A percentile compares a stretch with the other conserved stretches of the same genome.
Evolutionary conservation across 1,284 basidiomycete species (phyloP).

Genomic region (Boletus austroedulis): DNA sequence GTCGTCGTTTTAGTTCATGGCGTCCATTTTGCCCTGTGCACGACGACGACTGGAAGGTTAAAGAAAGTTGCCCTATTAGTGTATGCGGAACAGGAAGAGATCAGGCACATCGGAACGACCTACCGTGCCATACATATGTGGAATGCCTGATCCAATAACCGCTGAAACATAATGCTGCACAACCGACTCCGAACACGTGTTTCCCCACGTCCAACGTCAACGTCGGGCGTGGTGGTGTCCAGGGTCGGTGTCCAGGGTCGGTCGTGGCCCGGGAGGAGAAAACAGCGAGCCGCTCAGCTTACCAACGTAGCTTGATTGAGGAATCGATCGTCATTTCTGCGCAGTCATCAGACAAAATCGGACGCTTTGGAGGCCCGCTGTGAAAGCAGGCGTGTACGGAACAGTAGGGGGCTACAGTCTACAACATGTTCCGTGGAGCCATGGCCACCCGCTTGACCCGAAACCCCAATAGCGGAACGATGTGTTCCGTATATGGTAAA

Average conservation of each 20-base stretch:
- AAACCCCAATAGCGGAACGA: conserved; percentile 3
- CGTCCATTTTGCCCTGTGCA: neutral
- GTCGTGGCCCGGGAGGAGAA: neutral
- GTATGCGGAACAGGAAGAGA: conserved; percentile 9
- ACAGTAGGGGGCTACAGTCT: neutral
- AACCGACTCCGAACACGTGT: conserved; percentile 12
- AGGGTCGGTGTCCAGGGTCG: neutral
- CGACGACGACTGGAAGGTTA: too few relatives aligned
- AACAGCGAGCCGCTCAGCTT: neutral
- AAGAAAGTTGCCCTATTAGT: too few relatives aligned
- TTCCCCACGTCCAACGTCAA: neutral
- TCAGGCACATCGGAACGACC: conserved; percentile 1
- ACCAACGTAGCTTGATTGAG: conserved; percentile 9
- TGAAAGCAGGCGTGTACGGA: conserved; percentile 8
- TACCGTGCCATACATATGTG: neutral
- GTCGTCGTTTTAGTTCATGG: neutral
- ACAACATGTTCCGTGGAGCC: neutral
- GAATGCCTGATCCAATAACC: neutral
- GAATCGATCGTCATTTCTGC: neutral
- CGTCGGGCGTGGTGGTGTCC: neutral
- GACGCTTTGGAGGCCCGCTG: conserved; percentile 13
- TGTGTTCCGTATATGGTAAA: conserved; percentile 1
- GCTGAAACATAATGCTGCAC: neutral
- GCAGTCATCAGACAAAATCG: conserved; percentile 26
- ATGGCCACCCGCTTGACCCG: neutral